Evolutionary conservation across 805 yeast genomes (phyloP).

Genomic region (Lipomyces chichibuensis): DNA sequence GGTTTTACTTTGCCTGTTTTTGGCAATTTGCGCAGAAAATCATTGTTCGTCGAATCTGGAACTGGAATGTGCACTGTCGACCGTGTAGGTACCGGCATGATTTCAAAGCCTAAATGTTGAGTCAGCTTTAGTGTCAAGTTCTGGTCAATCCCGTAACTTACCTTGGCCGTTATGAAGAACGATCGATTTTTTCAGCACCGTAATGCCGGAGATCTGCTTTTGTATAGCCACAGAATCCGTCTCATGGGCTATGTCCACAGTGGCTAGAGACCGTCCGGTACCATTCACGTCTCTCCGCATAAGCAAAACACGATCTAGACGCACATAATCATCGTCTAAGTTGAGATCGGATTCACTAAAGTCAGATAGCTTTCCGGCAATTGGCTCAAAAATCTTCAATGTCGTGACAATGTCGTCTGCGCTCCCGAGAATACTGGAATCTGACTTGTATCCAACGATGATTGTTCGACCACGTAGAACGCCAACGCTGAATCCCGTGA

Average conservation of each 20-base stretch:
- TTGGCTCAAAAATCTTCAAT: constrained; percentile 66
- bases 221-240: constrained; percentile 55
- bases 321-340: not conserved
- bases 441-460: constrained; percentile 53
- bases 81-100: constrained; percentile 51
- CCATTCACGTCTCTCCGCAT: not conserved
- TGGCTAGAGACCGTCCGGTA: constrained; percentile 2
- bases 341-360: not conserved
- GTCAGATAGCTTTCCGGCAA: constrained; percentile 42
- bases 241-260: constrained; percentile 48
- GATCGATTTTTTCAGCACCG: constrained; percentile 66
- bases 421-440: constrained; percentile 54
- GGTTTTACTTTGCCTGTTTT: constrained; percentile 46
- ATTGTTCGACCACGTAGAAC: constrained; percentile 25
- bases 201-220: constrained; percentile 62
- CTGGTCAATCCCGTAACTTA: not conserved
- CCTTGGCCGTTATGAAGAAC: constrained; percentile 70
- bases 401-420: constrained; percentile 54
- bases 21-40: constrained; percentile 1
- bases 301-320: not conserved
- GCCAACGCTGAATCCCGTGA: constrained; percentile 60
- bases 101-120: constrained; percentile 50
- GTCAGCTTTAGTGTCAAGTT: not conserved
- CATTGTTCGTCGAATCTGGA: not conserved
- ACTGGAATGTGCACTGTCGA: constrained; percentile 8